Evolutionary conservation across 2,329 filamentous ascomycete genomes (phyloP).

Genomic region (Chaetomium sp.): DNA sequence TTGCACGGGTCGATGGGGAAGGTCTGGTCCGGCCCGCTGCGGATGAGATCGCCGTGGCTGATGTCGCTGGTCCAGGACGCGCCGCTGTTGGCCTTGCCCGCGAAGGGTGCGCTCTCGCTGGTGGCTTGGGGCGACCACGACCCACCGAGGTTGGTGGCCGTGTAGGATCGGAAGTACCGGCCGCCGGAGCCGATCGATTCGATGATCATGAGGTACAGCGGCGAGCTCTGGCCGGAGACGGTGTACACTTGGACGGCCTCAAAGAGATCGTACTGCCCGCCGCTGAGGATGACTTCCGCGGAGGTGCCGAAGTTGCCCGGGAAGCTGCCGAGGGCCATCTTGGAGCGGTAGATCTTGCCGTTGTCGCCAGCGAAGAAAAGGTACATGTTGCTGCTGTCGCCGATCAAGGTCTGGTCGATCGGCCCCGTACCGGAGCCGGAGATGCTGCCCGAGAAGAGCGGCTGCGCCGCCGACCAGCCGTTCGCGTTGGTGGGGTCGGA

Average conservation of each 20-base stretch:
- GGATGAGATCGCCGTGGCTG: conserved; percentile 57
- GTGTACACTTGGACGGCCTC: conserved; percentile 63
- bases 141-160: conserved; percentile 50
- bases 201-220: conserved; percentile 60
- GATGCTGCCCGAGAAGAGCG: conserved; percentile 53
- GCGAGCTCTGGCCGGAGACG: conserved; percentile 43
- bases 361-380: conserved; percentile 63
- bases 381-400: conserved; percentile 55
- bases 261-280: conserved; percentile 52
- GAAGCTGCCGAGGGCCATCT: conserved; percentile 57
- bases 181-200: conserved; percentile 52
- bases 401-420: conserved; percentile 60
- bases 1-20: conserved; percentile 59
- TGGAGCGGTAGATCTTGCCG: conserved; percentile 57
- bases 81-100: conserved; percentile 58
- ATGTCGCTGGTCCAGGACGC: conserved; percentile 62
- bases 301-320: conserved; percentile 51
- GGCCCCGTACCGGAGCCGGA: conserved; percentile 43
- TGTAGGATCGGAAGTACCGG: conserved; percentile 62
- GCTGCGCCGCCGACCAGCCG: conserved; percentile 47
- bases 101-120: conserved; percentile 53
- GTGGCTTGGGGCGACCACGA: conserved; percentile 52
- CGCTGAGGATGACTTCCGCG: conserved; percentile 45
- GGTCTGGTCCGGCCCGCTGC: conserved; percentile 52
- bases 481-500: conserved; percentile 51